phyloP scores from a whole-genome alignment of 2,329 filamentous ascomycete species.

The Exophiala sp. region DNA sequence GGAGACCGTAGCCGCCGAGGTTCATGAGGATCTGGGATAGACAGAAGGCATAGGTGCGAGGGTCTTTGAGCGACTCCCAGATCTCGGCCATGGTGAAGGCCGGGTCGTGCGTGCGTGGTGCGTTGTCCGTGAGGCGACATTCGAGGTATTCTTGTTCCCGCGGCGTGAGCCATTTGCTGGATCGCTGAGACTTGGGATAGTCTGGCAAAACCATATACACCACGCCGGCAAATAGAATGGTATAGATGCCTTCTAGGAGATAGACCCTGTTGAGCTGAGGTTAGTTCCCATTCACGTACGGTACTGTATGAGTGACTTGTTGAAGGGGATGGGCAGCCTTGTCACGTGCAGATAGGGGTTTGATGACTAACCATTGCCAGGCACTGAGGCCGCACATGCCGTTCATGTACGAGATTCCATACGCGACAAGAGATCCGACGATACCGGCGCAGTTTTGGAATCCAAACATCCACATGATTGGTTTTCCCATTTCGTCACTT shows the following conservation, averaged over 20 bases:
- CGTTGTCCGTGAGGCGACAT: constrained; percentile 41
- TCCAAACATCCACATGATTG: constrained; percentile 42
- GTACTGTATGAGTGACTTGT: too few species aligned
- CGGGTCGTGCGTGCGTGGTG: constrained; percentile 38
- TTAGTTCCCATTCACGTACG: too few species aligned
- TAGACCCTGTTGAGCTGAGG: constrained; percentile 33
- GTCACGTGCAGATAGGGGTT: not conserved
- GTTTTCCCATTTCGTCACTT: constrained; percentile 41
- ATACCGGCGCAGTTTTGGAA: constrained; percentile 36
- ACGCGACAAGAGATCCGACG: constrained; percentile 34
- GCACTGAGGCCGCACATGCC: constrained; percentile 26
- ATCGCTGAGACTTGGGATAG: constrained; percentile 40
- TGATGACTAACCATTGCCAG: constrained; percentile 28
- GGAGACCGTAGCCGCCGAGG: constrained; percentile 42
- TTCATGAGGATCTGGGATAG: constrained; percentile 45
- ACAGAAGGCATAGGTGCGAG: constrained; percentile 43
- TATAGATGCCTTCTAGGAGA: constrained; percentile 41
- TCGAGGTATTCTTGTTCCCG: constrained; percentile 47
- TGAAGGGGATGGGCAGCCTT: not conserved
- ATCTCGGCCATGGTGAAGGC: constrained; percentile 41
- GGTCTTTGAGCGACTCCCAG: constrained; percentile 37
- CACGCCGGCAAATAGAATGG: constrained; percentile 38
- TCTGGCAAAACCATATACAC: constrained; percentile 42
- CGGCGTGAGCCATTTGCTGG: constrained; percentile 43
- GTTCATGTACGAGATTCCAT: constrained; percentile 26